Evolutionary conservation across 2,329 filamentous ascomycete genomes (phyloP).

Genomic region (Sporothrix phasma): DNA sequence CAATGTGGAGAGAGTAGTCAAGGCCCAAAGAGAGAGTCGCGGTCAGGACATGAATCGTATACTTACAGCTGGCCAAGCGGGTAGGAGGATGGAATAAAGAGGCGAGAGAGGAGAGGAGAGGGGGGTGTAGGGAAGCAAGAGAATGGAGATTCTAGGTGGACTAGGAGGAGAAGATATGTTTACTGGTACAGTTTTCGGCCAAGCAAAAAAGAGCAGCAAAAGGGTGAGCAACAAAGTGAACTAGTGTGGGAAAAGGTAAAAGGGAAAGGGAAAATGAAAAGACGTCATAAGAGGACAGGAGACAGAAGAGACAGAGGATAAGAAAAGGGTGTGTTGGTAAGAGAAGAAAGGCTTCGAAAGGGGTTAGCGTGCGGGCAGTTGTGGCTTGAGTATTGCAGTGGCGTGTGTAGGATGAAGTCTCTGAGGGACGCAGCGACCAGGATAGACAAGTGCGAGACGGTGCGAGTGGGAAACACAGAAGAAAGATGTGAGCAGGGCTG

Average conservation of each 20-base stretch:
- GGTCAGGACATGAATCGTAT: neutral
- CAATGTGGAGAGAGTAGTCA: neutral
- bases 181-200: neutral
- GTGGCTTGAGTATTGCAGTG: neutral
- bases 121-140: neutral
- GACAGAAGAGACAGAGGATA: neutral
- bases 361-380: neutral
- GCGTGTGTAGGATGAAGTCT: neutral
- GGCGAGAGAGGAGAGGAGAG: neutral
- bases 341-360: neutral
- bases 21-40: neutral
- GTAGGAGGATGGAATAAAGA: neutral
- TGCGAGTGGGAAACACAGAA: neutral
- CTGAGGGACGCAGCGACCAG: neutral
- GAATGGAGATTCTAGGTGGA: neutral
- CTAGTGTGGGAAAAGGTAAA: neutral
- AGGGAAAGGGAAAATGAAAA: neutral
- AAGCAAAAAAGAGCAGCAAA: neutral
- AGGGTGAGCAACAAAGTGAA: no score
- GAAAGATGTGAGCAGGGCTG: neutral
- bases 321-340: neutral
- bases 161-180: neutral
- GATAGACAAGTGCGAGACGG: neutral
- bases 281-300: neutral
- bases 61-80: neutral